Evolutionary conservation across 106 monocot species (phyloP), one percentile per base, ranked within the genome.

Genomic region (Dendrobium chrysotoxum): DNA sequence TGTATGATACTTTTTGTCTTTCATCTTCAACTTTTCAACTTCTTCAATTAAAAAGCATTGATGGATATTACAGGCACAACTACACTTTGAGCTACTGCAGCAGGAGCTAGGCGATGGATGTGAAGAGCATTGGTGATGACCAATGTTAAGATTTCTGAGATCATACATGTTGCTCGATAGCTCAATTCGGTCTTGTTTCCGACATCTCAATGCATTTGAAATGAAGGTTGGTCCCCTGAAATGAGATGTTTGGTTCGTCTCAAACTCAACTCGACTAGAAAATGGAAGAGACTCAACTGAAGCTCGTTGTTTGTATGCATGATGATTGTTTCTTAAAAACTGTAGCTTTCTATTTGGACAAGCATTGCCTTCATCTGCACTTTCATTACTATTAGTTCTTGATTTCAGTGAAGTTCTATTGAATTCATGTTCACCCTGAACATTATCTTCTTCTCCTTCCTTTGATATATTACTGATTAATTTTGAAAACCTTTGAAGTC

Each of bases 11-110:
- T 71, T 77, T 72, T 84, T 89, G 18, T 76, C 86, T 61, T 79
- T 88, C 42, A 1, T 54, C 16, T 45, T 72, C 8, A 41, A 80
- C 58, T 64, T 89, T 71, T 80, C 66, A 5, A 66, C 68, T 30
- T 87, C 84, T 40, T 82, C 31, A 21, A 40, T 79, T 16, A 86
- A 77, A 58, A 78, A 81, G 31, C 41, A 66, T 38, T 70, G 77
- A 38, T 53, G 79, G 45, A 80, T 31, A 77, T 75, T 76, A 25
- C 9, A 13, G n/a, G 67, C 57, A 66, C 81, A 41, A 45, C 77
- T 28, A 20, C 75, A 82, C 26, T 31, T 15, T 8, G 20, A 79
- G 54, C 78, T 76, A 42, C 47, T 16, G 31, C 72, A 75, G 35
- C 23, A 76, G 7, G 41, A 20, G 50, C 26, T 23, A 5, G 44